phyloP scores from a whole-genome alignment of 768 basidiomycete genomes.

The Gymnopilus dilepis region DNA sequence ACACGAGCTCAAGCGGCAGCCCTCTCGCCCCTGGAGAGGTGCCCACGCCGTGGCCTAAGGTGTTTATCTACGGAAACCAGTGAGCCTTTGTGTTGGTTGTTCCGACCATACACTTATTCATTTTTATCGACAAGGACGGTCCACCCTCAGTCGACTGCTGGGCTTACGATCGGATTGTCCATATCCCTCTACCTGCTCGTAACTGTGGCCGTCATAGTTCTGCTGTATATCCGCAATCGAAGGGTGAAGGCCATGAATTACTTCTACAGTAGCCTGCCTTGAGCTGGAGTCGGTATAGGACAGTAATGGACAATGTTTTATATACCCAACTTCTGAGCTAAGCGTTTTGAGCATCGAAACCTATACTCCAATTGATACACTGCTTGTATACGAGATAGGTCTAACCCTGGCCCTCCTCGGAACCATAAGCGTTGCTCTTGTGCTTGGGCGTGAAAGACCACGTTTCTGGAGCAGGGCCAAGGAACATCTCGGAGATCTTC shows the following conservation, averaged over 20 bases:
- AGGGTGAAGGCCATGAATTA: neutral
- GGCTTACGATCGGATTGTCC: neutral
- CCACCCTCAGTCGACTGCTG: neutral
- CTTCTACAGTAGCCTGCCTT: neutral
- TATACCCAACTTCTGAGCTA: neutral
- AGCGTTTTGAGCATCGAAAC: no score
- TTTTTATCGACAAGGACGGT: neutral
- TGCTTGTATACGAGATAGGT: neutral
- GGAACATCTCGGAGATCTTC: conserved; percentile 93
- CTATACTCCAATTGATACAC: no score
- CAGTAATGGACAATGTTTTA: no score
- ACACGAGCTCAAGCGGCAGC: neutral
- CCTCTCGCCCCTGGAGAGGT: neutral
- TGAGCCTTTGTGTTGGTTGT: neutral
- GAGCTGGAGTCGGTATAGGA: no score
- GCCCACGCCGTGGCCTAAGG: neutral
- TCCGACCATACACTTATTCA: neutral
- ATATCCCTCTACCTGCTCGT: neutral
- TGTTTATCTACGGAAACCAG: neutral
- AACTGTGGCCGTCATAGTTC: neutral
- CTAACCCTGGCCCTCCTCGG: conserved; percentile 60
- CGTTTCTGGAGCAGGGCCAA: conserved; percentile 82
- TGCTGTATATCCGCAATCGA: neutral
- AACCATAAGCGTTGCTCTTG: conserved; percentile 85
- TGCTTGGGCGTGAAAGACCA: conserved; percentile 94